These are phyloP conservation scores for Yamadazyma pseudoaaseri DNA, from an alignment of 1,139 yeast genomes.

Conservation along the genomic window DNA sequence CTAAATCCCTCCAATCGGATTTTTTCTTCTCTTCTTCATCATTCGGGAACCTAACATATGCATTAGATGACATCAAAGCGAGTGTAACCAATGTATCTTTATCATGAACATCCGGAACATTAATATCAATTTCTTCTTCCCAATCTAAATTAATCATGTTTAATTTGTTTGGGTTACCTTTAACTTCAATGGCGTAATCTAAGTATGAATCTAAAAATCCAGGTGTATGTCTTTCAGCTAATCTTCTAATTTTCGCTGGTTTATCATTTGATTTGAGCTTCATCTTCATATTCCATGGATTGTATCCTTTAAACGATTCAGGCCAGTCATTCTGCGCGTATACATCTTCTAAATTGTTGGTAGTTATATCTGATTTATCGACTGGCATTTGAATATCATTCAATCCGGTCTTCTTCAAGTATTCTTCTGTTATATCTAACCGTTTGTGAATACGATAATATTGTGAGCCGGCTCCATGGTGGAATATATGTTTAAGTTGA, in stretches of 20 bases:
- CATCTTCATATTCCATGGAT: constrained; percentile 44
- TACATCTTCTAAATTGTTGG: constrained; percentile 24
- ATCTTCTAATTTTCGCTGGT: constrained; percentile 38
- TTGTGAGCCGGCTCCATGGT: constrained; percentile 46
- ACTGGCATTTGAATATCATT: constrained; percentile 5
- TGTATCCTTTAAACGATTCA: constrained; percentile 25
- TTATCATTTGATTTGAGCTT: constrained; percentile 21
- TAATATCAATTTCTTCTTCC: constrained; percentile 43
- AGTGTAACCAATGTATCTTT: constrained; percentile 68
- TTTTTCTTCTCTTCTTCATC: constrained; percentile 54
- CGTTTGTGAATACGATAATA: constrained; percentile 37
- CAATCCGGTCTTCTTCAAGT: constrained; percentile 10
- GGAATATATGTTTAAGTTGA: constrained; percentile 48
- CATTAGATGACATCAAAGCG: constrained; percentile 88
- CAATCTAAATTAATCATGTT: constrained; percentile 54
- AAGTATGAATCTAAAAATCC: constrained; percentile 65
- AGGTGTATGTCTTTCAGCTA: constrained; percentile 59
- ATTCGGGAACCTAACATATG: constrained; percentile 76
- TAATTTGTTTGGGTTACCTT: constrained; percentile 43
- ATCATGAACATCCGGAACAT: constrained; percentile 75
- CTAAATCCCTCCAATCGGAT: constrained; percentile 83
- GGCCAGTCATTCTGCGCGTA: constrained; percentile 42
- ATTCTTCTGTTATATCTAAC: constrained; percentile 42
- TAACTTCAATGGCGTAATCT: constrained; percentile 49
- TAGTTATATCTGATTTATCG: constrained; percentile 5